Base-by-base conservation (phyloP, 495 filamentous ascomycete species). In the Daldinia caldariorum region DNA sequence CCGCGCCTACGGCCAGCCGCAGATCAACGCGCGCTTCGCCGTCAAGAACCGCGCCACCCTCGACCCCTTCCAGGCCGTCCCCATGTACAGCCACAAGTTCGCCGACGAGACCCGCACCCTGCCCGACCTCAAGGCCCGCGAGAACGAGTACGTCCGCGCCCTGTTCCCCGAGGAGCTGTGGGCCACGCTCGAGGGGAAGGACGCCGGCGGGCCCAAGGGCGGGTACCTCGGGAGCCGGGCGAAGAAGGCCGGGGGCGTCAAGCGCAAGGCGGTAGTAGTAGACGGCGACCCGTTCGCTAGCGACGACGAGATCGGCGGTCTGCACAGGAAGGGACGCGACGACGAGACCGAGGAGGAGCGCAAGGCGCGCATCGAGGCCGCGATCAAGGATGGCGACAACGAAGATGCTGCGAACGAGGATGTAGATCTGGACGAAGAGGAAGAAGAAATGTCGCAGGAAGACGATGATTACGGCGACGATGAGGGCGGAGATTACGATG, bases 401-500 rank as follows among this genome's bases (percentile, higher is more conserved):
- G 82, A 79, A 5, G 81, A 81, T 6, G 77, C 67, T 1, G 84
- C 82, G 2, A 79, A 80, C 20, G 74, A 69, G 7, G 81, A 74
- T 0, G 71, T 79, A 41, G 58, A 81, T 12, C 67, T 72, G 0
- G 79, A 76, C 6, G 81, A 82, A 12, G 82, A 83, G 5, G 80
- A 82, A 35, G 84, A 84, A 45, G 82, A 79, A 65, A 75, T 79
- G 49, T 73, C 67, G 2, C 82, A 78, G 32, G 77, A 75, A 29
- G 79, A 81, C 0, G 83, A 83, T 43, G 80, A 83, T 10, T 79
- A 81, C 39, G 81, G 81, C 14, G 74, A 79, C 47, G 83, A 83
- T 45, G 83, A 85, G 32, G 84, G 79, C 1, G 84, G 84, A 22
- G 85, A 87, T 61, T 87, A 87, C 72, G 81, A 87, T 58, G 85